phyloP scores from a whole-genome alignment of 1,284 basidiomycete species.

The Austroboletus niveus region DNA sequence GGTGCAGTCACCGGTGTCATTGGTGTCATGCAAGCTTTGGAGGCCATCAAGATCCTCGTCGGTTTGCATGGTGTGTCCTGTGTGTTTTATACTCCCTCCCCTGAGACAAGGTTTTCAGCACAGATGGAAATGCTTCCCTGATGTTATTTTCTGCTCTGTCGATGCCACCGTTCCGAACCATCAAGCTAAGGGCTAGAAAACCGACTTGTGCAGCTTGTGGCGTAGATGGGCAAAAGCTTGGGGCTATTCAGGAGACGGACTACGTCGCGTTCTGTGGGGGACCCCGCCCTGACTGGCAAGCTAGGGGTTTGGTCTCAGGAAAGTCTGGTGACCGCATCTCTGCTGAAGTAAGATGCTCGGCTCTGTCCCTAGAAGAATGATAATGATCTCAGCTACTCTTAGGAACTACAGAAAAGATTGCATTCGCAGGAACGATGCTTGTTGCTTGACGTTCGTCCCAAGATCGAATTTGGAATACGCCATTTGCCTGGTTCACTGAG shows the following conservation, averaged over 20 bases:
- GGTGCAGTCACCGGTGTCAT: constrained; percentile 91
- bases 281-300: constrained; percentile 59
- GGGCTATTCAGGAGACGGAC: constrained; percentile 53
- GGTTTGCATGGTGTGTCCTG: constrained; percentile 63
- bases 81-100: background rate
- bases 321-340: constrained; percentile 45
- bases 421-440: constrained; percentile 34
- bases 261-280: constrained; percentile 83
- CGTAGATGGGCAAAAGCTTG: constrained; percentile 40
- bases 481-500: constrained; percentile 74
- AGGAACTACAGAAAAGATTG: constrained; percentile 40
- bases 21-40: constrained; percentile 88
- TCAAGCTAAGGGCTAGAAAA: constrained; percentile 74
- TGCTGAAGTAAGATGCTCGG: constrained; percentile 41
- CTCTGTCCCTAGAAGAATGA: background rate
- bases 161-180: constrained; percentile 72
- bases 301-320: constrained; percentile 44
- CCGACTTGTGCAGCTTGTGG: constrained; percentile 65
- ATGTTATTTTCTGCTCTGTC: constrained; percentile 74
- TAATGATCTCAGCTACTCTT: background rate
- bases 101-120: constrained; percentile 6
- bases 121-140: constrained; percentile 61
- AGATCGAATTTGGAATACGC: constrained; percentile 86
- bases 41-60: constrained; percentile 81
- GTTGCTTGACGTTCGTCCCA: constrained; percentile 83